Evolutionary conservation across 805 yeast species (phyloP).

Genomic region (Wickerhamiella cacticola): DNA sequence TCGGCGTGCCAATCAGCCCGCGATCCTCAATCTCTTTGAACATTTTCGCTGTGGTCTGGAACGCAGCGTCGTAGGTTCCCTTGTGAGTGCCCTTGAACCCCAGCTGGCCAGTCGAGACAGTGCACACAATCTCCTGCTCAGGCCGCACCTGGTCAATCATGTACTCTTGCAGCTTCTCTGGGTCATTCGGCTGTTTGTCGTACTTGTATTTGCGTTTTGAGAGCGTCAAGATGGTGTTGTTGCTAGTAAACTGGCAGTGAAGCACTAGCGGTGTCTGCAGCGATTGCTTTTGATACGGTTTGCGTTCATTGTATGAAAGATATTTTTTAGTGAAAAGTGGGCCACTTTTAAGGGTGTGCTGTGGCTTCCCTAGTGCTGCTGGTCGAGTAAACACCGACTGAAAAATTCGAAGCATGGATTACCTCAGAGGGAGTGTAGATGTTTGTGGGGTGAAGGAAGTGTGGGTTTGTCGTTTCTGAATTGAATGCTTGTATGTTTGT

Average conservation of each 20-base stretch:
- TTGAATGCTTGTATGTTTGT: no score
- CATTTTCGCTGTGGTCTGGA: constrained; percentile 65
- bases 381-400: neutral
- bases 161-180: constrained; percentile 43
- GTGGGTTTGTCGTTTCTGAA: no score
- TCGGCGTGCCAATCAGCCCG: constrained; percentile 42
- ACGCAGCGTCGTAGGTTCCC: constrained; percentile 87
- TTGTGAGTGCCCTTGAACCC: constrained; percentile 86
- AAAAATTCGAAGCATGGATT: constrained; percentile 9
- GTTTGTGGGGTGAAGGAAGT: no score
- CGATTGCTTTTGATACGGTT: neutral
- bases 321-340: neutral
- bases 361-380: neutral
- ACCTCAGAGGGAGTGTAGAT: neutral
- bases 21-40: constrained; percentile 60
- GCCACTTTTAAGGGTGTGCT: neutral
- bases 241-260: constrained; percentile 65
- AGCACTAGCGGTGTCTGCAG: constrained; percentile 48
- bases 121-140: constrained; percentile 60
- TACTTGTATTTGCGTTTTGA: constrained; percentile 38
- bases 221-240: constrained; percentile 71
- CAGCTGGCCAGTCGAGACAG: constrained; percentile 67
- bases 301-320: neutral
- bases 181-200: constrained; percentile 24
- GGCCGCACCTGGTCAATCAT: constrained; percentile 62